A percentile compares a stretch with the other conserved stretches of the same genome.
Evolutionary conservation across 1,284 basidiomycete species (phyloP).

Genomic region (Amylostereum areolatum): DNA sequence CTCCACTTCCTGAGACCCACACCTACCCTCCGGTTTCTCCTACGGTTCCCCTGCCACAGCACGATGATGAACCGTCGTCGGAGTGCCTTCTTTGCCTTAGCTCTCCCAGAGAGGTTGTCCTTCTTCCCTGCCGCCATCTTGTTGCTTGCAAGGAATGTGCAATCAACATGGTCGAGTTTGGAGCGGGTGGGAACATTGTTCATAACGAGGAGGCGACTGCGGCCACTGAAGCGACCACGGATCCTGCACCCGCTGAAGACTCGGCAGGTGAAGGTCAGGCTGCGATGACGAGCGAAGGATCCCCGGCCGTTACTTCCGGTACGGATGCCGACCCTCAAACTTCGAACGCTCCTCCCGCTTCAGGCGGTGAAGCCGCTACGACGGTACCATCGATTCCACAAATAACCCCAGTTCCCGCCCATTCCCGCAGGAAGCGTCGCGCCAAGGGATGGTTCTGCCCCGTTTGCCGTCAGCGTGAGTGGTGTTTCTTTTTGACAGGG

Average conservation of each 20-base stretch:
- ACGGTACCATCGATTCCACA: too few species aligned
- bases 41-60: constrained; percentile 20
- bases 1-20: constrained; percentile 29
- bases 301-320: constrained; percentile 11
- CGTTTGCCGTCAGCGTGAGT: constrained; percentile 82
- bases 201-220: constrained; percentile 42
- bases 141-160: constrained; percentile 91
- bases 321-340: constrained; percentile 7
- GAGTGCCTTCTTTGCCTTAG: constrained; percentile 88
- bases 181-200: constrained; percentile 78
- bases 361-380: constrained; percentile 13
- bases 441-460: constrained; percentile 95
- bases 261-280: too few species aligned
- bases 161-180: constrained; percentile 91
- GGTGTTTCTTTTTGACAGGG: constrained; percentile 3
- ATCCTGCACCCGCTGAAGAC: constrained; percentile 6
- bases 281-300: neutral
- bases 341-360: constrained; percentile 8
- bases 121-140: constrained; percentile 84
- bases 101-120: constrained; percentile 80
- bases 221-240: constrained; percentile 8
- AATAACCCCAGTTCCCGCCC: constrained; percentile 17
- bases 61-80: constrained; percentile 72
- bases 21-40: constrained; percentile 39
- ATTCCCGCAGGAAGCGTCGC: constrained; percentile 73